Base-by-base conservation (phyloP, 202 grass and related monocot genomes). In the Brachypodium distachyon region DNA sequence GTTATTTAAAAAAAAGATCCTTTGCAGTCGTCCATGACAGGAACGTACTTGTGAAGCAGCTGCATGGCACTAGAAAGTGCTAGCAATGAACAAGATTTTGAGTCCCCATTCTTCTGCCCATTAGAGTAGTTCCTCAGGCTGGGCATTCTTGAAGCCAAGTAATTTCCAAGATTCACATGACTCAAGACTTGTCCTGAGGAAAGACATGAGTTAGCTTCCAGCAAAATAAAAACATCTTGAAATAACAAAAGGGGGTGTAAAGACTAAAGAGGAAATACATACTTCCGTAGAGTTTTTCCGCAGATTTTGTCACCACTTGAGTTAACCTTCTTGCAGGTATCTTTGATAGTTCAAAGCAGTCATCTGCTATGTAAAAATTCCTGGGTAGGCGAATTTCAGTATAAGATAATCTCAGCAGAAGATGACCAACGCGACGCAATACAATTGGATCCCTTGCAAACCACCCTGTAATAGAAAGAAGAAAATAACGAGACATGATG, bases 231-330 rank as follows among this genome's bases (percentile, higher is more conserved):
- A 46, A 12, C 66, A 25, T 19, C 25, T 67, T 25, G 0, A 47
- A 40, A 55, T 44, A 86, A 73, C 43, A 31, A 43, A 79, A 43
- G 25, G 74, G 18, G 7, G 46, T 72, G 67, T 42, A 65, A 51
- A 68, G 42, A 89, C 62, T 42, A 65, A 51, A 68, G 42, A 89
- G 34, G 61, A 76, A 86, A 84, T n/a, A 81, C 89, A 44, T 99
- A 99, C 96, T 99, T 88, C 96, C 96, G 82, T 93, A 93, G 7
- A 89, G 83, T 70, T 94, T 92, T 81, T 99, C 92, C 54, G 93
- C 85, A 81, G 92, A 96, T 91, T 90, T 99, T 70, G 85, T 72
- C 44, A 99, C 80, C 74, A 99, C 92, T 81, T 93, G 89, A 81
- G 85, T 96, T 59, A 96, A 73, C 72, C 83, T 91, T 79, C 85